A percentile compares a stretch with the other conserved stretches of the same genome.
phyloP scores from a whole-genome alignment of 2,329 filamentous ascomycete genomes.

The Parafenestella ontariensis region DNA sequence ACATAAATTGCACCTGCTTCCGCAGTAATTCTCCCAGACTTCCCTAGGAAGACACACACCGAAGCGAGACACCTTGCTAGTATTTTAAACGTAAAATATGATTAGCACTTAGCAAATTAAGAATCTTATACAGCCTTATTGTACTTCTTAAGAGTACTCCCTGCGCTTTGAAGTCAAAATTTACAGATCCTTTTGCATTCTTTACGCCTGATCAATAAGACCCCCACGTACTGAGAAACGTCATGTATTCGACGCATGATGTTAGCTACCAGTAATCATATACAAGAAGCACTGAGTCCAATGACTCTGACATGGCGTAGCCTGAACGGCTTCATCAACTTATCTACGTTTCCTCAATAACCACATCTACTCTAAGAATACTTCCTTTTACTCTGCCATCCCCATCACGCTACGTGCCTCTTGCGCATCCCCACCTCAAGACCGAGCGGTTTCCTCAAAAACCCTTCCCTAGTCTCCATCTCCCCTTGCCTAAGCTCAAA shows the following conservation, averaged over 20 bases:
- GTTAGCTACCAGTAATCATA: not conserved
- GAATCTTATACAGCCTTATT: no score
- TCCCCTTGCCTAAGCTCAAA: constrained; percentile 63
- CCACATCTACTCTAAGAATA: not conserved
- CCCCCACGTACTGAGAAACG: no score
- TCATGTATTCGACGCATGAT: not conserved
- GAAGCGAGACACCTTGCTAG: no score
- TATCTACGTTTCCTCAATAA: not conserved
- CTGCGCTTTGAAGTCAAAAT: no score
- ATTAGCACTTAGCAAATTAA: no score
- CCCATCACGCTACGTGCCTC: constrained; percentile 40
- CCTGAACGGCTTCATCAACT: not conserved
- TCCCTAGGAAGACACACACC: no score
- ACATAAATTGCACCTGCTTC: constrained; percentile 5
- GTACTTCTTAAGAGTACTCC: no score
- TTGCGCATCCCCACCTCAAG: constrained; percentile 69
- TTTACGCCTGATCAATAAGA: no score
- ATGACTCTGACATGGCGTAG: not conserved
- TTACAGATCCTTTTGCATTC: no score
- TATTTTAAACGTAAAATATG: no score
- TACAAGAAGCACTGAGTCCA: not conserved
- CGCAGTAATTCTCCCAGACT: constrained; percentile 4
- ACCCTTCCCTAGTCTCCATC: constrained; percentile 81
- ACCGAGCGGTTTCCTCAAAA: constrained; percentile 78
- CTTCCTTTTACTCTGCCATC: no score